phyloP scores from a whole-genome alignment of 2,329 filamentous ascomycete genomes.

The Lachnellula subtilissima region DNA sequence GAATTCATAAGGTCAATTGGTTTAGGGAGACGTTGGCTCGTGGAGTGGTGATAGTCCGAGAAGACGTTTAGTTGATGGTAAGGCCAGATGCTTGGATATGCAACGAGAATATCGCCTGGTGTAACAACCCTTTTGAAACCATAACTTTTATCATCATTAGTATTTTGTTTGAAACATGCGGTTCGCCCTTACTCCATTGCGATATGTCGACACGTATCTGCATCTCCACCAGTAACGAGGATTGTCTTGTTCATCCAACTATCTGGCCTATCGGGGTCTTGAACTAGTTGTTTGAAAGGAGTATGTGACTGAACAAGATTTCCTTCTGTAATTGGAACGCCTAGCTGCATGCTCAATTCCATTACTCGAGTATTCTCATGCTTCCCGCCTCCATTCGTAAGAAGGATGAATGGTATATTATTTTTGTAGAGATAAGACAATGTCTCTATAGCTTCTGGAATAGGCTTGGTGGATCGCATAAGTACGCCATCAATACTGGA shows the following conservation, averaged over 20 bases:
- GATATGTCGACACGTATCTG: constrained; percentile 45
- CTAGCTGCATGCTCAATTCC: constrained; percentile 63
- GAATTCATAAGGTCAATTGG: constrained; percentile 41
- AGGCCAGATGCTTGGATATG: constrained; percentile 73
- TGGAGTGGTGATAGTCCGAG: constrained; percentile 53
- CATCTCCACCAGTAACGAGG: constrained; percentile 61
- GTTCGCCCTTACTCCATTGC: constrained; percentile 48
- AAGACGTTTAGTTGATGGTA: constrained; percentile 61
- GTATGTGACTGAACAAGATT: constrained; percentile 90
- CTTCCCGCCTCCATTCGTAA: constrained; percentile 93
- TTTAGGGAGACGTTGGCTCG: constrained; percentile 53
- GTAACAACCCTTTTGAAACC: constrained; percentile 81
- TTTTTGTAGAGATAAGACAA: constrained; percentile 68
- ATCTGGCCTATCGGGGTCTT: constrained; percentile 28
- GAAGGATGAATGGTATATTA: constrained; percentile 82
- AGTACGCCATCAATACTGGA: constrained; percentile 81
- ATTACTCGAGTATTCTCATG: constrained; percentile 68
- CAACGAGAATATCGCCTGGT: constrained; percentile 74
- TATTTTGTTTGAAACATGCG: not conserved
- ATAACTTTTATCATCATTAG: constrained; percentile 40
- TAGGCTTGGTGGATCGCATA: constrained; percentile 71
- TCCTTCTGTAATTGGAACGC: constrained; percentile 57
- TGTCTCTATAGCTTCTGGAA: constrained; percentile 72
- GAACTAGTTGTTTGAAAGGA: constrained; percentile 69
- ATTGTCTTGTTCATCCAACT: constrained; percentile 62